Evolutionary conservation across 306 rosid species (phyloP).

Genomic region (Quercus aquifolioides): DNA sequence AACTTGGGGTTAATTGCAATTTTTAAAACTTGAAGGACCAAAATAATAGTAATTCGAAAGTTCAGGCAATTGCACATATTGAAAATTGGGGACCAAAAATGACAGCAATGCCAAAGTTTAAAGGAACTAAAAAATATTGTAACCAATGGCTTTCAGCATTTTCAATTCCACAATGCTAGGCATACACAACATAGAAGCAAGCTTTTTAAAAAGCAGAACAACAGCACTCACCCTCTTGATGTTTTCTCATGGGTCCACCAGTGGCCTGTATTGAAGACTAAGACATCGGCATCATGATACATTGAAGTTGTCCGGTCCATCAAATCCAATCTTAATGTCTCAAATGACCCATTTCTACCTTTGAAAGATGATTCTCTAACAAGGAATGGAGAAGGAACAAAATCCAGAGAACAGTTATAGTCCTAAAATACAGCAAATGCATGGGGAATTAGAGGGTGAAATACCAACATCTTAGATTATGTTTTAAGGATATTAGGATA

Average conservation of each 20-base stretch:
- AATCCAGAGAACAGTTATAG: slow-evolving; percentile 83
- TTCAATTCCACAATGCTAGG: not conserved
- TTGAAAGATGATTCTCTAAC: slow-evolving; percentile 72
- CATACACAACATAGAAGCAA: slow-evolving; percentile 5
- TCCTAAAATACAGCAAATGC: slow-evolving; percentile 50
- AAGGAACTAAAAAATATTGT: not conserved
- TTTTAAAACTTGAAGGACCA: no score
- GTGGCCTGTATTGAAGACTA: slow-evolving; percentile 92
- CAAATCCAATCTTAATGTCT: slow-evolving; percentile 89
- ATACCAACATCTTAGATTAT: not conserved
- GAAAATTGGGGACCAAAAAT: no score
- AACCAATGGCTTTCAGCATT: slow-evolving; percentile 4
- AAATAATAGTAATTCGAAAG: no score
- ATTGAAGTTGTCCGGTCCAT: slow-evolving; percentile 71
- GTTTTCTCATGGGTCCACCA: slow-evolving; percentile 99
- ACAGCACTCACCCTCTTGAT: slow-evolving; percentile 67
- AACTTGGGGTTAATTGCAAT: no score
- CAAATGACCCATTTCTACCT: slow-evolving; percentile 52
- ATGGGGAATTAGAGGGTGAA: slow-evolving; percentile 6
- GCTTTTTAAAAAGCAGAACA: slow-evolving; percentile 1
- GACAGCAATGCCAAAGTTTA: no score
- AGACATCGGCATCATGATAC: slow-evolving; percentile 72
- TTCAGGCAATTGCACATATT: no score
- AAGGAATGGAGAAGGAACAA: slow-evolving; percentile 83
- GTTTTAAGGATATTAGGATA: not conserved